Conservation (phyloP, 192 early-diverging fungal genomes). For the Globomyces pollinis-pini region DNA sequence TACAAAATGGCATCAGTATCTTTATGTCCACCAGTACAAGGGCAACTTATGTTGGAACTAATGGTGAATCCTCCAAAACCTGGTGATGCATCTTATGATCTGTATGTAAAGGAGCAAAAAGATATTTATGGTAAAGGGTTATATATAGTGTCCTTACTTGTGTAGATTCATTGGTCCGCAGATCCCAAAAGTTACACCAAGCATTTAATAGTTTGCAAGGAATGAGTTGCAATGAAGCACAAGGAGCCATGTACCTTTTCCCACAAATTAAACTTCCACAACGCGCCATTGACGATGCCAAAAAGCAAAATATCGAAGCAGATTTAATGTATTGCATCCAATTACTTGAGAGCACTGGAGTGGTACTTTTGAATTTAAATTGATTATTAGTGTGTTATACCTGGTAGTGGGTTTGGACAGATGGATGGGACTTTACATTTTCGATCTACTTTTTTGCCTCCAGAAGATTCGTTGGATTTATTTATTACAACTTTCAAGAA, state of each 20-base stretch:
- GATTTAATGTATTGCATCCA: conserved; percentile 88
- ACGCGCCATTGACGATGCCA: conserved; percentile 72
- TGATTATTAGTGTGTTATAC: conserved; percentile 91
- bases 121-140: conserved; percentile 51
- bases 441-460: conserved; percentile 92
- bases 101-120: conserved; percentile 64
- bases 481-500: conserved; percentile 69
- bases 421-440: conserved; percentile 86
- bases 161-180: conserved; percentile 62
- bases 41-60: conserved; percentile 87
- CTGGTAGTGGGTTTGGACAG: conserved; percentile 92
- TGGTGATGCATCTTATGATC: conserved; percentile 68
- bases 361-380: too few relatives aligned
- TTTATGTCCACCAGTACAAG: conserved; percentile 90
- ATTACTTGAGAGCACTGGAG: conserved; percentile 88
- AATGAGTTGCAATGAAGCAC: conserved; percentile 73
- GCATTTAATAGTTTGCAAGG: conserved; percentile 79
- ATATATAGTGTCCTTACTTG: neutral
- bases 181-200: conserved; percentile 63
- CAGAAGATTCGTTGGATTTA: conserved; percentile 81
- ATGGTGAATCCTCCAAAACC: conserved; percentile 85
- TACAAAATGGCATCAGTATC: conserved; percentile 91
- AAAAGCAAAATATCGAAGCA: conserved; percentile 58
- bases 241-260: conserved; percentile 97
- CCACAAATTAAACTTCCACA: conserved; percentile 69